A percentile compares a stretch with the other conserved stretches of the same genome.
phyloP scores from a whole-genome alignment of 257 asterid species.

The Nicotiana tomentosiformis region DNA sequence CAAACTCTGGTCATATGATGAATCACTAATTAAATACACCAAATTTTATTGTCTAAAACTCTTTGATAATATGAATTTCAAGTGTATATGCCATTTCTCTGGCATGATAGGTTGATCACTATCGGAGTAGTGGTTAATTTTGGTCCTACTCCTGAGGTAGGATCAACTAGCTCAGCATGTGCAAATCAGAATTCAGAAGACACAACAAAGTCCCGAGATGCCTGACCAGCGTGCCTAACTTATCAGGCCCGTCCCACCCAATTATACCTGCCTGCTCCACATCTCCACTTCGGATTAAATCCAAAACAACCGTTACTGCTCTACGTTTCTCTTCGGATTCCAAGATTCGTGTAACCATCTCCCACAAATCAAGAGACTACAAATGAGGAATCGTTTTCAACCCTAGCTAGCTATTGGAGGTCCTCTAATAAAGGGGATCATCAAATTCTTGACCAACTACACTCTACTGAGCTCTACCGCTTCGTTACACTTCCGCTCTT shows the following conservation, averaged over 20 bases:
- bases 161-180: not conserved
- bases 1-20: not conserved
- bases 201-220: no score
- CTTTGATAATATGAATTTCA: not conserved
- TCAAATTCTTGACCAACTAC: not conserved
- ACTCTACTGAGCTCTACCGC: not conserved
- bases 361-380: not conserved
- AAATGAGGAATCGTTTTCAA: not conserved
- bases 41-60: not conserved
- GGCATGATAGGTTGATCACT: not conserved
- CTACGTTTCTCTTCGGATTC: not conserved
- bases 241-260: not conserved
- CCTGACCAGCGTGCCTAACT: not conserved
- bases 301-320: not conserved
- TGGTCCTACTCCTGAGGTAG: not conserved
- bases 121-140: not conserved
- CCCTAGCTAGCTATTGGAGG: not conserved
- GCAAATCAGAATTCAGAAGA: not conserved
- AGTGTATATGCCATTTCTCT: not conserved
- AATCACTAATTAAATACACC: not conserved
- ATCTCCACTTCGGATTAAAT: not conserved
- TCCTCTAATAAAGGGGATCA: not conserved
- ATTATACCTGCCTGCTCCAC: not conserved
- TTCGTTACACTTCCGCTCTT: not conserved
- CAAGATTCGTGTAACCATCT: not conserved